phyloP scores from a whole-genome alignment of 2,329 filamentous ascomycete species.

The Trichophyton simii region DNA sequence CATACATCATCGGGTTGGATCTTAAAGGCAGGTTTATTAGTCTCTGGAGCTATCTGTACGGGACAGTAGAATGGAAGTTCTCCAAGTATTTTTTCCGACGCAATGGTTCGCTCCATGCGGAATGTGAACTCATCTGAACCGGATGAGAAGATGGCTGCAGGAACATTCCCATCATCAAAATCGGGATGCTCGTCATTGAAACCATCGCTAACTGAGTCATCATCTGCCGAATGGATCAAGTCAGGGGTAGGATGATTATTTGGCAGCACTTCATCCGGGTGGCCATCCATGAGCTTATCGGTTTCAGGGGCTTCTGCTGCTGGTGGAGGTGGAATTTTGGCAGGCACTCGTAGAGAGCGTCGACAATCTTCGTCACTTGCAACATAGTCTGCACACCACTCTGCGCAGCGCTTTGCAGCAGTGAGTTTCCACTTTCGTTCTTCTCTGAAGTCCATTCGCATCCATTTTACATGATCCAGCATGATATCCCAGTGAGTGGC shows the following conservation, averaged over 20 bases:
- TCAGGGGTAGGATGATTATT: conserved; percentile 50
- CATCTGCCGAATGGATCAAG: conserved; percentile 51
- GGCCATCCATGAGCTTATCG: neutral
- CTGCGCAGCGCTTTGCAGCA: conserved; percentile 64
- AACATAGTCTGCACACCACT: conserved; percentile 75
- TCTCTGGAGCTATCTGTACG: conserved; percentile 42
- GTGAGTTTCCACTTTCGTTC: conserved; percentile 89
- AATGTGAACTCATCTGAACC: conserved; percentile 72
- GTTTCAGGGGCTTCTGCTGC: conserved; percentile 12
- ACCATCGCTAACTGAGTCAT: conserved; percentile 42
- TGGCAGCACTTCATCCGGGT: conserved; percentile 19
- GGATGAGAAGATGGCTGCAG: conserved; percentile 72
- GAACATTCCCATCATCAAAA: conserved; percentile 39
- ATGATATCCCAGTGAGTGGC: conserved; percentile 75
- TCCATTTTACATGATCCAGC: conserved; percentile 90
- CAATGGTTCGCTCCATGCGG: conserved; percentile 58
- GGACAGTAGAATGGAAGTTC: conserved; percentile 71
- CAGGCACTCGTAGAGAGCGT: conserved; percentile 54
- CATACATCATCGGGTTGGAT: conserved; percentile 57
- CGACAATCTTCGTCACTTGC: conserved; percentile 51
- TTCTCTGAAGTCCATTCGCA: conserved; percentile 90
- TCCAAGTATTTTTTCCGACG: conserved; percentile 61
- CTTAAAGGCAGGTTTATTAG: conserved; percentile 46
- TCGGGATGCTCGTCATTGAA: conserved; percentile 35
- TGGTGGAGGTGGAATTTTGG: conserved; percentile 13